Conservation (phyloP, 176 grass and related monocot species). For the Cocos nucifera region DNA sequence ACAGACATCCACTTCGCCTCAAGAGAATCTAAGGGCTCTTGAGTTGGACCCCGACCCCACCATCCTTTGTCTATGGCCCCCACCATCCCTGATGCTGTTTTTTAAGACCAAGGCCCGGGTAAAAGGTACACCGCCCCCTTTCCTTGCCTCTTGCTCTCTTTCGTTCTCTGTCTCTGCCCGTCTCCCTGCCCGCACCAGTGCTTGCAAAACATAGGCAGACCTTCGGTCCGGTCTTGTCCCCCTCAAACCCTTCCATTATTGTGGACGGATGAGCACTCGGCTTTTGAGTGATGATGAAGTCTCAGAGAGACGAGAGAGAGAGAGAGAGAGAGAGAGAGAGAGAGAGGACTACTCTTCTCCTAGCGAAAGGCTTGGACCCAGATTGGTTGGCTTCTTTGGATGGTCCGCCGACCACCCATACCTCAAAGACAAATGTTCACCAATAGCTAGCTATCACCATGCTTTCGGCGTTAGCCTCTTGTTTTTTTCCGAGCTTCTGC, state of each 20-base stretch:
- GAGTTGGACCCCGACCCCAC: constrained; percentile 9
- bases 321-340: neutral
- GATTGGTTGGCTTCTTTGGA: too few species aligned
- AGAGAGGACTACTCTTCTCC: neutral
- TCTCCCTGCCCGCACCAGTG: neutral
- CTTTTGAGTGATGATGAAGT: constrained; percentile 19
- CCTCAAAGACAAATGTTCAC: too few species aligned
- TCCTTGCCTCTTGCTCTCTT: neutral
- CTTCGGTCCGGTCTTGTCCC: neutral
- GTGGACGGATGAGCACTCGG: neutral
- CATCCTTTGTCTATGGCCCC: neutral
- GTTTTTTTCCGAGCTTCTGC: too few species aligned
- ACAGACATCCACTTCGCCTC: constrained; percentile 1
- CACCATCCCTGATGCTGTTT: too few species aligned
- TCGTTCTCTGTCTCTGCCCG: neutral
- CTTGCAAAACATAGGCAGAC: neutral
- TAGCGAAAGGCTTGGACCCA: neutral
- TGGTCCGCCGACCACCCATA: too few species aligned
- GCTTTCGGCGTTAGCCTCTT: too few species aligned
- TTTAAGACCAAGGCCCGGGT: too few species aligned
- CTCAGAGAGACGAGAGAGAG: too few species aligned
- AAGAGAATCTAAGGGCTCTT: constrained; percentile 19
- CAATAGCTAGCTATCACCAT: too few species aligned
- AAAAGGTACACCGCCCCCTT: too few species aligned
- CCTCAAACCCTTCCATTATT: constrained; percentile 13